Evolutionary conservation across 768 basidiomycete species (phyloP).

Genomic region (Leccinum longicurvipes): DNA sequence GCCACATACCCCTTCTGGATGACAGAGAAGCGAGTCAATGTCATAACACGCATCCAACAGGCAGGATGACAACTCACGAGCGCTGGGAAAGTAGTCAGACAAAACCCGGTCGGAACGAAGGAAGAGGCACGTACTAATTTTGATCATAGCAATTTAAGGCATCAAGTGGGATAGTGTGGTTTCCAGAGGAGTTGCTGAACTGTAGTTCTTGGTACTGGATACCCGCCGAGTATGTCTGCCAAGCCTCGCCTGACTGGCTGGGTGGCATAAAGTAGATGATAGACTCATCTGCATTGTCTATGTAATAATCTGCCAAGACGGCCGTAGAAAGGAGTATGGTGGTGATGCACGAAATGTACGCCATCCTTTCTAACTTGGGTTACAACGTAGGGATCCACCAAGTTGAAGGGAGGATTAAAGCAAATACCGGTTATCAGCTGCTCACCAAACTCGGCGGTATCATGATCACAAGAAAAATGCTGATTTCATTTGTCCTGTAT

Average conservation of each 20-base stretch:
- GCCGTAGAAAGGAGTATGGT: conserved; percentile 12
- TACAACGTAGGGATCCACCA: not conserved
- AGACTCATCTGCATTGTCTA: conserved; percentile 26
- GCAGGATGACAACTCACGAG: conserved; percentile 12
- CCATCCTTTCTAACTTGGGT: conserved; percentile 1
- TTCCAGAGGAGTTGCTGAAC: conserved; percentile 19
- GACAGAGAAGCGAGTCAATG: not conserved
- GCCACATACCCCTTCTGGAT: conserved; percentile 16
- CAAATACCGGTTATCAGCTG: no score
- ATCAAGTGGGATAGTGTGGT: conserved; percentile 13
- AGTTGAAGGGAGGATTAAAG: not conserved
- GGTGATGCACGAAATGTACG: conserved; percentile 1
- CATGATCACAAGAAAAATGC: no score
- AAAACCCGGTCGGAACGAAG: not conserved
- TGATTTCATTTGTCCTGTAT: not conserved
- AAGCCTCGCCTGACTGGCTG: conserved; percentile 4
- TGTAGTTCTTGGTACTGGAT: not conserved
- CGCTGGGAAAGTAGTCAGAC: conserved; percentile 8
- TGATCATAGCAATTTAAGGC: conserved; percentile 19
- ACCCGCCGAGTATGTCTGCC: conserved; percentile 8
- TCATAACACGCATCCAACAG: not conserved
- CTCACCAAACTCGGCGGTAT: no score
- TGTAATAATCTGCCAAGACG: conserved; percentile 18
- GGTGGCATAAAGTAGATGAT: conserved; percentile 17
- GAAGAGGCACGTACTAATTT: conserved; percentile 19